Conservation (phyloP, 352 stramenopile genomes). For the Phytopythium mirpurense region DNA sequence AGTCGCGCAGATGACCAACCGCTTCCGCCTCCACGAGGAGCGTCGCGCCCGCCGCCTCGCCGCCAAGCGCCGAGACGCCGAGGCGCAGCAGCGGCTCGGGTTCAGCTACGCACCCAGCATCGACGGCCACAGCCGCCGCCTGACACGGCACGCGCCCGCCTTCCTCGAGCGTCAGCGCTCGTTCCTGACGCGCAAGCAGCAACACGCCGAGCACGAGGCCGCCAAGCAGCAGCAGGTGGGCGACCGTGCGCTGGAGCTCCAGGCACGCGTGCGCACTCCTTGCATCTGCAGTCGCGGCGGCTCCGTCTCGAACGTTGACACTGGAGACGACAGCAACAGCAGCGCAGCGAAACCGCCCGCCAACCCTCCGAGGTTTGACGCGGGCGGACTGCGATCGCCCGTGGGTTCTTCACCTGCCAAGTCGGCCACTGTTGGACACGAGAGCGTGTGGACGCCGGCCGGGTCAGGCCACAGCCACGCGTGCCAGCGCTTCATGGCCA, state of each 20-base stretch:
- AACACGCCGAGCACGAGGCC: conserved; percentile 20
- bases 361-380: conserved; percentile 12
- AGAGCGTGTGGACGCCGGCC: neutral
- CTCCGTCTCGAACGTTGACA: conserved; percentile 5
- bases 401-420: neutral
- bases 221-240: conserved; percentile 13
- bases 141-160: conserved; percentile 27
- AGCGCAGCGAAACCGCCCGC: conserved; percentile 7
- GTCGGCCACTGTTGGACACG: neutral
- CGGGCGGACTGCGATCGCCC: conserved; percentile 5
- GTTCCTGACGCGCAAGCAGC: conserved; percentile 22
- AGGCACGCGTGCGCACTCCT: conserved; percentile 30
- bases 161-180: conserved; percentile 34
- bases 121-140: conserved; percentile 29
- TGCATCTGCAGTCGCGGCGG: conserved; percentile 39
- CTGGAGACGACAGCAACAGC: conserved; percentile 3
- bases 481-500: conserved; percentile 47
- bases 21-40: conserved; percentile 35
- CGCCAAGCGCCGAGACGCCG: conserved; percentile 25
- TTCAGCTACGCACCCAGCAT: conserved; percentile 26
- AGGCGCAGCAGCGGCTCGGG: conserved; percentile 21
- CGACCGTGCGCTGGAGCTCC: conserved; percentile 22
- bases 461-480: conserved; percentile 21
- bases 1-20: conserved; percentile 26
- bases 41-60: conserved; percentile 23